Evolutionary conservation across 73 alveolate species (phyloP).

Genomic region (Paramecium octaurelia): DNA sequence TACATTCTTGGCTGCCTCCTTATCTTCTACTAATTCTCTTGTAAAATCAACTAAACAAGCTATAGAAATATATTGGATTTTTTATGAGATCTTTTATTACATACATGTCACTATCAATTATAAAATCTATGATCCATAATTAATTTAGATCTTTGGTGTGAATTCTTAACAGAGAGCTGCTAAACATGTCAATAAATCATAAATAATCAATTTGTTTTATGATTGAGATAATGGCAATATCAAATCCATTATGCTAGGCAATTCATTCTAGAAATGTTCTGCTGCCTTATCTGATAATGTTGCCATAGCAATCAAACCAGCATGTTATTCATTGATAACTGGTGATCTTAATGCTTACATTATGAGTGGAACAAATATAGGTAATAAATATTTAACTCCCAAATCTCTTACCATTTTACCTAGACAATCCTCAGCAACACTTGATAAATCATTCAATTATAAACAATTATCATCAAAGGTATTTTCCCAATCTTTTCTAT

Average conservation of each 20-base stretch:
- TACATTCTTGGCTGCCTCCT: slow-evolving; percentile 21
- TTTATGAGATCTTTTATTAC: slow-evolving; percentile 6
- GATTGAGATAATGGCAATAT: background rate
- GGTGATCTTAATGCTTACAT: slow-evolving; percentile 48
- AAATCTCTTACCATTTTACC: slow-evolving; percentile 57
- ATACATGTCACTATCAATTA: slow-evolving; percentile 6
- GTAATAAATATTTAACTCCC: slow-evolving; percentile 38
- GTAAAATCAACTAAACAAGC: slow-evolving; percentile 47
- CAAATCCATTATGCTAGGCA: slow-evolving; percentile 4
- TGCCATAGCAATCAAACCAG: slow-evolving; percentile 63
- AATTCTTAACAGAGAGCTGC: slow-evolving; percentile 30
- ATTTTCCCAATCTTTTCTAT: slow-evolving; percentile 57
- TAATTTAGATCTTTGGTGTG: background rate
- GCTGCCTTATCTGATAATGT: slow-evolving; percentile 39
- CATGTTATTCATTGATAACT: slow-evolving; percentile 35
- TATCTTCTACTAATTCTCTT: slow-evolving; percentile 44
- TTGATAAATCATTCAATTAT: slow-evolving; percentile 49
- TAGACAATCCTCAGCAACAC: slow-evolving; percentile 58
- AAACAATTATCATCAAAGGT: slow-evolving; percentile 57
- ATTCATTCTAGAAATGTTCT: slow-evolving; percentile 43
- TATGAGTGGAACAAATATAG: slow-evolving; percentile 49
- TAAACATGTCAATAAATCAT: slow-evolving; percentile 29
- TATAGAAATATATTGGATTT: background rate
- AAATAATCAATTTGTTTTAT: background rate
- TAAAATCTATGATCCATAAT: background rate